phyloP scores from a whole-genome alignment of 139 green algal species.

The Chlorella sp. region DNA sequence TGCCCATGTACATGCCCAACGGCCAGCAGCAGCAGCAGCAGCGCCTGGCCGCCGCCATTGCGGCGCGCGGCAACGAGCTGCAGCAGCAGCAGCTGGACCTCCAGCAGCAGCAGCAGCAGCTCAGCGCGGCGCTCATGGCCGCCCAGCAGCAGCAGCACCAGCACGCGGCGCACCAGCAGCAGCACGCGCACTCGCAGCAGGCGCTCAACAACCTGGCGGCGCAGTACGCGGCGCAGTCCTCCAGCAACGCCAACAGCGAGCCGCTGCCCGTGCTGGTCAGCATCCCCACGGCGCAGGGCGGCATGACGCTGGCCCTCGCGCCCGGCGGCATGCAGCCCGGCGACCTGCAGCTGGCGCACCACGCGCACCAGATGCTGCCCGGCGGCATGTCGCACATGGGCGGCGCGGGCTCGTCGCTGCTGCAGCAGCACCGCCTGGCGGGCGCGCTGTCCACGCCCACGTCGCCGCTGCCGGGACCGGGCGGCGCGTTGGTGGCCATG shows the following conservation, averaged over 20 bases:
- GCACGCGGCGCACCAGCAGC: neutral
- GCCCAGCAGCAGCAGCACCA: neutral
- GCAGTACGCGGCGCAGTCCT: too few species aligned
- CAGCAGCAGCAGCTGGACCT: neutral
- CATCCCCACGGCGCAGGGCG: too few species aligned
- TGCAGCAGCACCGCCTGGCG: too few species aligned
- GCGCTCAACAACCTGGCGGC: too few species aligned
- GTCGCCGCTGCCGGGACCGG: neutral
- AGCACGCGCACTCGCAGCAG: neutral
- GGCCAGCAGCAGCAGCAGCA: neutral
- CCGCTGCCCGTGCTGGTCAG: neutral
- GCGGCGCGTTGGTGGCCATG: neutral
- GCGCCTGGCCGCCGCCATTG: neutral
- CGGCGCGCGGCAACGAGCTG: neutral
- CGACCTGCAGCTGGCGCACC: too few species aligned
- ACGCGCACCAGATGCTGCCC: too few species aligned
- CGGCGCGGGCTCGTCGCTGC: too few species aligned
- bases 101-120: neutral
- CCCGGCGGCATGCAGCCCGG: too few species aligned
- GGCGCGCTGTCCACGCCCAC: too few species aligned
- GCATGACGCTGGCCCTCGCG: too few species aligned
- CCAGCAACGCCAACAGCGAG: neutral
- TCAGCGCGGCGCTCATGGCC: neutral
- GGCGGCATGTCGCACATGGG: too few species aligned
- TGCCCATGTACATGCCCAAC: neutral